Evolutionary conservation across 2,329 filamentous ascomycete species (phyloP).

Genomic region (Colletotrichum neosansevieriae): DNA sequence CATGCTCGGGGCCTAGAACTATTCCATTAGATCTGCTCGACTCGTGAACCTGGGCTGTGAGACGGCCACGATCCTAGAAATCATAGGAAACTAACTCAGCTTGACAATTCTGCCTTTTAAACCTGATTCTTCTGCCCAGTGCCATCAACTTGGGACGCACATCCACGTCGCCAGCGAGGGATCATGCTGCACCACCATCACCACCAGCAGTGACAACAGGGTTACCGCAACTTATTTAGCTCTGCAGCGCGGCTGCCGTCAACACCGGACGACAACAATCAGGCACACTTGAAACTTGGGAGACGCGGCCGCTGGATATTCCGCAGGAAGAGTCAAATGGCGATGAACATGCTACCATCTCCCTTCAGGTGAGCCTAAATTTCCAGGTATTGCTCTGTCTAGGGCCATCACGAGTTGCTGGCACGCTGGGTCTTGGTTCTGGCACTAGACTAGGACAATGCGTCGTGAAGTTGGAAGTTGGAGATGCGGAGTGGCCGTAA

Average conservation of each 20-base stretch:
- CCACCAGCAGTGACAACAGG: not conserved
- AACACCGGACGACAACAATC: constrained; percentile 14
- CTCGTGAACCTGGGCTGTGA: constrained; percentile 22
- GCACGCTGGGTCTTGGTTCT: constrained; percentile 19
- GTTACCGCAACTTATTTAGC: constrained; percentile 10
- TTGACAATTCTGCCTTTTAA: constrained; percentile 11
- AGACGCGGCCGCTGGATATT: constrained; percentile 1
- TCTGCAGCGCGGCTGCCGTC: constrained; percentile 2
- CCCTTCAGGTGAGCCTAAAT: not conserved
- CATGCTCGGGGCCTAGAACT: constrained; percentile 29
- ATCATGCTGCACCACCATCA: constrained; percentile 28
- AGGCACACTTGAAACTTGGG: constrained; percentile 29
- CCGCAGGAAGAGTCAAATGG: not conserved
- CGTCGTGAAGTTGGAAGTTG: not conserved
- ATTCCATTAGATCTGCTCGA: constrained; percentile 35
- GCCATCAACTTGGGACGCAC: constrained; percentile 7
- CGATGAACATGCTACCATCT: constrained; percentile 4
- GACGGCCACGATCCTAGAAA: not conserved
- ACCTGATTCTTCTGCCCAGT: not conserved
- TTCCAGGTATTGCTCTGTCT: constrained; percentile 8
- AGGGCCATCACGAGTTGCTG: constrained; percentile 3
- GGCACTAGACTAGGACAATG: not conserved
- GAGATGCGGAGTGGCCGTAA: not conserved
- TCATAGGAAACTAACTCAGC: not conserved
- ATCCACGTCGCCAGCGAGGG: not conserved